Conservation (phyloP, 2,329 filamentous ascomycete species). For the Lecanosticta acicola region DNA sequence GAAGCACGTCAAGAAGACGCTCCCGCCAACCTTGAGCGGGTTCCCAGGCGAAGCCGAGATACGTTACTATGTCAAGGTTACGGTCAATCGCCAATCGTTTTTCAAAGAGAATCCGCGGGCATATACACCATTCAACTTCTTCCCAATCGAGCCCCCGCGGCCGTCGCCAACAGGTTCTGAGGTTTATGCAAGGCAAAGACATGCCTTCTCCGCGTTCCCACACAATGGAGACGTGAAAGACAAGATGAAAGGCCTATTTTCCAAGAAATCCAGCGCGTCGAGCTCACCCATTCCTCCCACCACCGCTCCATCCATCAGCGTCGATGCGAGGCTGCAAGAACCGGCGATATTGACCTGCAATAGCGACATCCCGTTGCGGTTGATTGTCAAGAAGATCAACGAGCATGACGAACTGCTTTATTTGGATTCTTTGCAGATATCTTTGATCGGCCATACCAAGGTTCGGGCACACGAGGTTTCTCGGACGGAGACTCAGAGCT, state of each 20-base stretch:
- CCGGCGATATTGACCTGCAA: conserved; percentile 88
- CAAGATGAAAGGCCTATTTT: conserved; percentile 59
- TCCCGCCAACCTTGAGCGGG: conserved; percentile 84
- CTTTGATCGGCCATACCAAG: conserved; percentile 72
- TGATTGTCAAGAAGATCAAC: conserved; percentile 72
- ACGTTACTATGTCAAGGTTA: conserved; percentile 92
- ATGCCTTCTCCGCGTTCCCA: conserved; percentile 31
- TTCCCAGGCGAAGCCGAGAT: conserved; percentile 86
- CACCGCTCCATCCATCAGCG: conserved; percentile 55
- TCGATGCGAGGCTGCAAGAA: conserved; percentile 81
- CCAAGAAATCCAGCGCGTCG: conserved; percentile 27
- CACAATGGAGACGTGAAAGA: conserved; percentile 27
- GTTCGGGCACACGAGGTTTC: conserved; percentile 71
- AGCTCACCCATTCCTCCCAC: conserved; percentile 22
- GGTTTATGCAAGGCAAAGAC: conserved; percentile 71
- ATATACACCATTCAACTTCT: conserved; percentile 66
- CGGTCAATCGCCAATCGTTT: conserved; percentile 77
- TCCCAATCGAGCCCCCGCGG: conserved; percentile 86
- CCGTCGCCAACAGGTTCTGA: conserved; percentile 64
- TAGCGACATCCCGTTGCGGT: conserved; percentile 70
- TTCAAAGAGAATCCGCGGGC: conserved; percentile 83
- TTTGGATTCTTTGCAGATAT: conserved; percentile 72
- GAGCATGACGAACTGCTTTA: conserved; percentile 65
- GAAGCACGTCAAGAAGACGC: conserved; percentile 72
- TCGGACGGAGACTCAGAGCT: conserved; percentile 65